These are phyloP conservation scores for Phytophthora palmivora DNA, from an alignment of 352 stramenopile species.

Conservation along the genomic window DNA sequence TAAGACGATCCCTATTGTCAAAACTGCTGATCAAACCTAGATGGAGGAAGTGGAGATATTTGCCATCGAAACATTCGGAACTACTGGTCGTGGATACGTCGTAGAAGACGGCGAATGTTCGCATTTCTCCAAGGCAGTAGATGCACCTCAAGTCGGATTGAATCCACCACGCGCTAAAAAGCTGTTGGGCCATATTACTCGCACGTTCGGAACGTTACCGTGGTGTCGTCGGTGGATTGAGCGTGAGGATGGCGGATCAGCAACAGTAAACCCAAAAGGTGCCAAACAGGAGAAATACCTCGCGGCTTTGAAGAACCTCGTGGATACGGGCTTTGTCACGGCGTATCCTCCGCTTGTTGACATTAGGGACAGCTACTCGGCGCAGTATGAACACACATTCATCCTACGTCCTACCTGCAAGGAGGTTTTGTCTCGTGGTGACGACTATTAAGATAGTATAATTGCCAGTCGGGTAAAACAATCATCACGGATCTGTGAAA, in stretches of 20 bases:
- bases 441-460: conserved; percentile 99
- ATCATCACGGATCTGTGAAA: too few relatives aligned
- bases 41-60: conserved; percentile 99
- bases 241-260: conserved; percentile 95
- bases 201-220: conserved; percentile 98
- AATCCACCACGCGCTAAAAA: conserved; percentile 93
- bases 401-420: conserved; percentile 97
- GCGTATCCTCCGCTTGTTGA: conserved; percentile 97
- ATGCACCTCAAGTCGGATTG: conserved; percentile 95
- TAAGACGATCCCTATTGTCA: conserved; percentile 98
- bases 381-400: conserved; percentile 82
- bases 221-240: conserved; percentile 99
- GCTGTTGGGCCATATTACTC: conserved; percentile 97
- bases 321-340: conserved; percentile 96
- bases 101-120: conserved; percentile 96
- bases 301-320: conserved; percentile 88
- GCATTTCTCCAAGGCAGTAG: conserved; percentile 98
- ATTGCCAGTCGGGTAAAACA: too few relatives aligned
- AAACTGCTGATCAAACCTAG: conserved; percentile 91
- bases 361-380: conserved; percentile 96
- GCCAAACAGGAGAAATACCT: conserved; percentile 98
- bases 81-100: conserved; percentile 87
- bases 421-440: conserved; percentile 96
- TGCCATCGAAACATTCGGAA: conserved; percentile 97
- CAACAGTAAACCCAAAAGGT: conserved; percentile 90